Evolutionary conservation across 768 basidiomycete genomes (phyloP), one percentile per base, ranked within the genome.

Genomic region (Astraeus odoratus): DNA sequence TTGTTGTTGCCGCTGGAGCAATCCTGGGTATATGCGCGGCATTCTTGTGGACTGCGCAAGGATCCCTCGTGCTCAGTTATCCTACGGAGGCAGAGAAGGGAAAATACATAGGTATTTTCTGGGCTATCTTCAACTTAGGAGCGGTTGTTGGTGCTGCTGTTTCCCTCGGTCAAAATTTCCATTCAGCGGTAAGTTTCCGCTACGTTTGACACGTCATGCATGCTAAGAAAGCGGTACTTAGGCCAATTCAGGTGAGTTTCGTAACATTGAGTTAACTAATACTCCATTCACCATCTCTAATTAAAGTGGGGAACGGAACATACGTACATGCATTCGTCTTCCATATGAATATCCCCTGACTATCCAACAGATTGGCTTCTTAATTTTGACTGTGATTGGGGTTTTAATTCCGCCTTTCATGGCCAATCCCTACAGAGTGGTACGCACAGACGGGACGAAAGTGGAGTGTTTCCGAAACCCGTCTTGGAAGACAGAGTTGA

Each of bases 51-150:
- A 83, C 86, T 1, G 84, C 86, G 0, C 87, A 91, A 56, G 89
- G 86, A n/a, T 81, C 78, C 15, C 67, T 91, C 48, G 90, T 90
- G 80, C 66, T 92, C 62, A 78, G 85, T 4, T 91, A 91, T 61
- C 84, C 87, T 0, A 87, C 84, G 0, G 87, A 91, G 59, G 57
- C 63, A 37, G 77, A 90, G 59, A 91, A 91, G 61, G 87, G 87
- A 13, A 67, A 64, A 26, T 89, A 74, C 63, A 87, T 91, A 42
- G 81, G 75, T 31, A 77, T 87, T 35, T 91, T 90, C 66, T 91
- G 88, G 88, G 66, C 75, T 35, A 84, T 90, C 49, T 91, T 92
- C 69, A 89, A 90, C 54, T 49, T 88, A 18, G 86, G 86, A 23
- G 81, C 80, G 37, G 84, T 92, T 38, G 79, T 91, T 38, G 87